Evolutionary conservation across 164 flowering plant genomes (phyloP).

Genomic region (Nymphaea colorata): DNA sequence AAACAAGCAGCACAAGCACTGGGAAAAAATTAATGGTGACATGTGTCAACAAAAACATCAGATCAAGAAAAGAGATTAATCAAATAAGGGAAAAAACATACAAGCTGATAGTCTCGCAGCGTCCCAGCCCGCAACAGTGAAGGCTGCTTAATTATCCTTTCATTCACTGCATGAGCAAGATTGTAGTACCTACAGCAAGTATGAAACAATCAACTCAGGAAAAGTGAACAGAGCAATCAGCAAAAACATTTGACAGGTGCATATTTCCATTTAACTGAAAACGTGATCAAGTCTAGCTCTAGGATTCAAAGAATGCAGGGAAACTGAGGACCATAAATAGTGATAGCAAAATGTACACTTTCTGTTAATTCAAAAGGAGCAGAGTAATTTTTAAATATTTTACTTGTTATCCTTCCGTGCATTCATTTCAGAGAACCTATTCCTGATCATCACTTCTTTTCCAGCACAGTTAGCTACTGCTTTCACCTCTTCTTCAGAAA

Average conservation of each 20-base stretch:
- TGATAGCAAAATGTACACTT: too few species aligned
- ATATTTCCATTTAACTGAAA: too few species aligned
- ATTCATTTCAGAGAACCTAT: constrained; percentile 94
- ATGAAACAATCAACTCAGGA: background rate
- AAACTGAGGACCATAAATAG: too few species aligned
- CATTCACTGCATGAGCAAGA: constrained; percentile 98
- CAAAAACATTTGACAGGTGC: background rate
- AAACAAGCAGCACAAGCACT: background rate
- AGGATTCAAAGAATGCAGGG: too few species aligned
- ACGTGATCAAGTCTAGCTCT: too few species aligned
- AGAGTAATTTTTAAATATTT: too few species aligned
- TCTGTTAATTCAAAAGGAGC: too few species aligned
- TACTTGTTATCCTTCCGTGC: constrained; percentile 62
- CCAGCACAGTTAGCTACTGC: constrained; percentile 94
- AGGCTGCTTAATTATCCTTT: constrained; percentile 79
- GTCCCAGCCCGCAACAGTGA: constrained; percentile 91
- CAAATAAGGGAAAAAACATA: constrained; percentile 26
- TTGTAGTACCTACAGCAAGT: constrained; percentile 58
- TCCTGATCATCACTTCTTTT: constrained; percentile 94
- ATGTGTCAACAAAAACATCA: background rate
- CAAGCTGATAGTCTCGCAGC: constrained; percentile 96
- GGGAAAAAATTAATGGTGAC: background rate
- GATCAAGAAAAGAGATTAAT: background rate
- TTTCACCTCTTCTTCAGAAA: constrained; percentile 95
- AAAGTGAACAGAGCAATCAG: background rate